Evolutionary conservation across 2,329 filamentous ascomycete species (phyloP).

Genomic region (Thelonectria rubi): DNA sequence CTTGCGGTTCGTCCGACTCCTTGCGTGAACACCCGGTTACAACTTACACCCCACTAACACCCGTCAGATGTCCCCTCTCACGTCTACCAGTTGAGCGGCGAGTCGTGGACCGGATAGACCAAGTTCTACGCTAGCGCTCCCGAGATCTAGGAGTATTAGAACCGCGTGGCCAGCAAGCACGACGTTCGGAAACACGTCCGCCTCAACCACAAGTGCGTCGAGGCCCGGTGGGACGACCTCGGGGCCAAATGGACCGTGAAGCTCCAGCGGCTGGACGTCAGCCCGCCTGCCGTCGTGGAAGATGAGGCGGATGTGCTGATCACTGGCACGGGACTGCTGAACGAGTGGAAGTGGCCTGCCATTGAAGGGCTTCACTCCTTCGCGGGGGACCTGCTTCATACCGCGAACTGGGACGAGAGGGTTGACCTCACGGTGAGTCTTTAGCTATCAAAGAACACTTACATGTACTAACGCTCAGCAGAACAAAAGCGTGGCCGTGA

Average conservation of each 20-base stretch:
- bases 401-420: conserved; percentile 41
- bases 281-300: conserved; percentile 1
- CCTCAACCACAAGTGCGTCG: conserved; percentile 25
- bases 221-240: conserved; percentile 18
- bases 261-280: conserved; percentile 3
- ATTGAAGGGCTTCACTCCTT: conserved; percentile 60
- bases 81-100: conserved; percentile 22
- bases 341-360: conserved; percentile 53
- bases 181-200: conserved; percentile 28
- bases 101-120: conserved; percentile 20
- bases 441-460: not conserved
- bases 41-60: not conserved
- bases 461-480: not conserved
- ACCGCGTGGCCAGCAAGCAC: conserved; percentile 30
- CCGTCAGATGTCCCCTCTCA: conserved; percentile 22
- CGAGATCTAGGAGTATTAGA: conserved; percentile 37
- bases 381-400: conserved; percentile 61
- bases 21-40: too few species aligned
- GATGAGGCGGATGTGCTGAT: conserved; percentile 36
- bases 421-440: not conserved
- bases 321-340: conserved; percentile 30
- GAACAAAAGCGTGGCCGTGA: conserved; percentile 22
- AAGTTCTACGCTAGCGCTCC: conserved; percentile 18
- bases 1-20: conserved; percentile 13
- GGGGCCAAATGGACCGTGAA: conserved; percentile 16